A percentile compares a stretch with the other conserved stretches of the same genome.
phyloP scores from a whole-genome alignment of 768 basidiomycete genomes.

The Aureoboletus auriporus region DNA sequence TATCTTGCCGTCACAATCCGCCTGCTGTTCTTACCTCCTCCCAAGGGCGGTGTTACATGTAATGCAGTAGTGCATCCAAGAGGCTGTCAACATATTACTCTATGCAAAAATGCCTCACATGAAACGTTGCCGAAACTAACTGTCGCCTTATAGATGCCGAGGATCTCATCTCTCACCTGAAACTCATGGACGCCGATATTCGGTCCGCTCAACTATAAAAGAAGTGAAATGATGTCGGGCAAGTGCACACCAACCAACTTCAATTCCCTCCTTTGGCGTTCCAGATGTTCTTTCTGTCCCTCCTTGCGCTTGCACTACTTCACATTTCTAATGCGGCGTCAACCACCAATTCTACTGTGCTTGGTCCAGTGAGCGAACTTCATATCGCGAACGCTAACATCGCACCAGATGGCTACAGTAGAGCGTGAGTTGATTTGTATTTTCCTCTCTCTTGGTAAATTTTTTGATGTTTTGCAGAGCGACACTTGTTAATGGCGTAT shows the following conservation, averaged over 20 bases:
- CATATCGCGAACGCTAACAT: slow-evolving; percentile 35
- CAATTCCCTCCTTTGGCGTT: neutral
- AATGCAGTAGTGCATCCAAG: no score
- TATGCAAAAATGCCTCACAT: no score
- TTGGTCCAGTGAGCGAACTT: slow-evolving; percentile 21
- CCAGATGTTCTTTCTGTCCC: neutral
- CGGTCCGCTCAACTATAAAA: neutral
- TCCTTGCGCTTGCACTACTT: neutral
- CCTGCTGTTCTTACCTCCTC: no score
- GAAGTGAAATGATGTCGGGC: neutral
- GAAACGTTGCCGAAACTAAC: no score
- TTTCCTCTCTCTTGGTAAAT: no score
- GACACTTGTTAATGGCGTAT: slow-evolving; percentile 36
- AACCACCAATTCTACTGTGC: neutral
- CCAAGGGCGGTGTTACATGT: no score
- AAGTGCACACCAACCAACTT: neutral
- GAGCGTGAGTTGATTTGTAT: slow-evolving; percentile 21
- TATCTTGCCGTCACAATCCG: no score
- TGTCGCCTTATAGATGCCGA: no score
- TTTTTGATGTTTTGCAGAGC: slow-evolving; percentile 21
- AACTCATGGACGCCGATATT: no score
- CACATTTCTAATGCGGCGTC: neutral
- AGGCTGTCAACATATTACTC: no score
- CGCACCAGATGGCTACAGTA: slow-evolving; percentile 41
- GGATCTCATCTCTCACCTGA: no score